Base-by-base conservation (phyloP, 2,329 filamentous ascomycete genomes). In the Paradendryphiella salina region DNA sequence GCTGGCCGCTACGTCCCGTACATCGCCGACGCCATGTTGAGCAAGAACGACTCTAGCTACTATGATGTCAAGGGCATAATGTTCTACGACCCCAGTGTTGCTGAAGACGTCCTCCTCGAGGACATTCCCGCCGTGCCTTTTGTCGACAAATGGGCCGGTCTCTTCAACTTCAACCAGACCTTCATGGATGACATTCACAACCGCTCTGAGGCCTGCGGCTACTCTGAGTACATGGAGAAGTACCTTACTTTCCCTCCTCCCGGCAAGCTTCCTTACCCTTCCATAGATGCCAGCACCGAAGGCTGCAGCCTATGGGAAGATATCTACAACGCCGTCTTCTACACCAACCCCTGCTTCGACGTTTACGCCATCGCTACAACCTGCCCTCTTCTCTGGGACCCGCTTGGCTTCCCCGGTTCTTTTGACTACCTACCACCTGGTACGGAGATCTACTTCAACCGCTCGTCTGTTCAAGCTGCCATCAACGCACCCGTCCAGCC, bases 281-380 rank as follows among this genome's bases (percentile, higher is more conserved):
- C 83, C 5, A 79, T 56, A 42, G 70, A 75, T 20, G 59, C 73
- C 29, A 73, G 73, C 0, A 59, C 67, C n/a, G 64, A 73, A 0
- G 79, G 77, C 3, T 92, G 88, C 67, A 76, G 78, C 41, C 63
- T 89, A 15, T 87, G 80, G 61, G 70, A 79, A 50, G 75, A 80
- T 17, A 80, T 89, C 23, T 76, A 75, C 60, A 59, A 77, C 0
- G 85, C 83, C 23, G 80, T 80, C 6, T 55, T 77, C 4, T 65
- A 75, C 1, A 71, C 83, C 28, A 94, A 94, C 73, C 89, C 89
- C 0, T 94, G 90, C 76, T 95, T 88, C 73, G 84, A 90, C 68
- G 76, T 89, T 9, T 94, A 93, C 73, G 82, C 88, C 42, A 81
- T 93, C 11, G 82, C 82, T 2, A 85, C 83, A 3, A 87, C 85